Conservation (phyloP, 2,329 filamentous ascomycete species). For the Passalora sequoiae region DNA sequence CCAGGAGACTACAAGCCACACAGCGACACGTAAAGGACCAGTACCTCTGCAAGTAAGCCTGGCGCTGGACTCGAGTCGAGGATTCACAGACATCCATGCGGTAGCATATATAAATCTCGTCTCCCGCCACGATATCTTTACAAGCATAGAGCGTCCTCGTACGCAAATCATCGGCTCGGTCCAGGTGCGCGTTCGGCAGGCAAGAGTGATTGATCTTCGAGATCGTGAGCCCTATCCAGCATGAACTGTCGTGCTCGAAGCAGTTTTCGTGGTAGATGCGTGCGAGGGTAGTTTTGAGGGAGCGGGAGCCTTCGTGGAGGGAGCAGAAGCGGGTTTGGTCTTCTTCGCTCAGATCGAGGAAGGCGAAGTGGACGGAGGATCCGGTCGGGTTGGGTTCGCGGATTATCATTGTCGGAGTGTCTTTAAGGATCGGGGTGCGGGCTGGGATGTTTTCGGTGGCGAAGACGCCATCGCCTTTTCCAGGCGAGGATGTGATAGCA, state of each 20-base stretch:
- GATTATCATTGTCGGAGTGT: background rate
- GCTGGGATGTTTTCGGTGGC: background rate
- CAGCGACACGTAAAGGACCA: background rate
- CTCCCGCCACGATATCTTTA: background rate
- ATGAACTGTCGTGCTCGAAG: constrained; percentile 1
- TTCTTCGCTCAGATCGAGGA: background rate
- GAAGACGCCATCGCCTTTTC: background rate
- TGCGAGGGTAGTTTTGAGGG: background rate
- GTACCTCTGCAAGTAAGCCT: background rate
- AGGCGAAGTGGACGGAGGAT: background rate
- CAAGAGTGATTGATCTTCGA: constrained; percentile 7
- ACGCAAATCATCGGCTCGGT: background rate
- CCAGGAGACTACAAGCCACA: background rate
- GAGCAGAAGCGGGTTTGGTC: background rate
- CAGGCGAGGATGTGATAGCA: background rate
- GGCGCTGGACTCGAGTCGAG: background rate
- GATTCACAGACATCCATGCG: background rate
- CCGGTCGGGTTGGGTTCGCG: background rate
- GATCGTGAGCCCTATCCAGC: background rate
- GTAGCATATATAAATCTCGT: background rate
- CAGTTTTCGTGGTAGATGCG: constrained; percentile 5
- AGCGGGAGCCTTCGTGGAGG: background rate
- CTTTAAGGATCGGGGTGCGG: background rate
- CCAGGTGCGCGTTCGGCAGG: background rate
- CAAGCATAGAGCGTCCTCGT: background rate